phyloP scores from a whole-genome alignment of 345 rosid species.

The Diplotaxis tenuifolia region DNA sequence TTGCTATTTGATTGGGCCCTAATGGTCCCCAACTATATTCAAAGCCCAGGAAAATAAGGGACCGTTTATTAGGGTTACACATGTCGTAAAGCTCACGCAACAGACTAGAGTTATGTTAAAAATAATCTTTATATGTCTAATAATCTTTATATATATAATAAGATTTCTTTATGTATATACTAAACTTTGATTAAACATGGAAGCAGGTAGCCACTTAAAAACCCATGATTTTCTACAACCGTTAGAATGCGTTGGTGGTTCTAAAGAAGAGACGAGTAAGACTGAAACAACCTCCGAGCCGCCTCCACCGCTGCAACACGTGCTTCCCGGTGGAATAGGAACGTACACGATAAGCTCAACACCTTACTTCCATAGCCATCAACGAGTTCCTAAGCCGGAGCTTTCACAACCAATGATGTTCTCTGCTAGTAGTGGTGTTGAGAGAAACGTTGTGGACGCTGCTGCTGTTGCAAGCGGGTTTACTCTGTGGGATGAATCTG shows the following conservation, averaged over 20 bases:
- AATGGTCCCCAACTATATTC: slow-evolving; percentile 23
- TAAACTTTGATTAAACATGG: neutral
- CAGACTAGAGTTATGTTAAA: too few species aligned
- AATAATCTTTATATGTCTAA: too few species aligned
- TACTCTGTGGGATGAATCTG: slow-evolving; percentile 81
- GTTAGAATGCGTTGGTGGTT: slow-evolving; percentile 47
- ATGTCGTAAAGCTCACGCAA: neutral
- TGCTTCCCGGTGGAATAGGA: slow-evolving; percentile 93
- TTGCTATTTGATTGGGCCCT: slow-evolving; percentile 26
- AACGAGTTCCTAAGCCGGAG: slow-evolving; percentile 66
- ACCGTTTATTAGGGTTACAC: slow-evolving; percentile 20
- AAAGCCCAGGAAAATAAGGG: slow-evolving; percentile 22
- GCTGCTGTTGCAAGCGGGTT: slow-evolving; percentile 62
- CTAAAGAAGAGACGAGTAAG: slow-evolving; percentile 50
- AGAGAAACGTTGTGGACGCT: slow-evolving; percentile 57
- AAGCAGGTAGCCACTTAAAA: slow-evolving; percentile 53
- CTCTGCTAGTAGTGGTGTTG: slow-evolving; percentile 43
- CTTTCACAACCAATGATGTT: slow-evolving; percentile 44
- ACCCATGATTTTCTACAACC: slow-evolving; percentile 88
- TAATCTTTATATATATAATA: too few species aligned
- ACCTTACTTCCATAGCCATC: slow-evolving; percentile 55
- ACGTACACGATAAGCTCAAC: slow-evolving; percentile 78
- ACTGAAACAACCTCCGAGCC: slow-evolving; percentile 47
- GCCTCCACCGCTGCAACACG: slow-evolving; percentile 45
- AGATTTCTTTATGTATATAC: neutral